Conservation (phyloP, 768 basidiomycete genomes). For the Sarcomyxa edulis region DNA sequence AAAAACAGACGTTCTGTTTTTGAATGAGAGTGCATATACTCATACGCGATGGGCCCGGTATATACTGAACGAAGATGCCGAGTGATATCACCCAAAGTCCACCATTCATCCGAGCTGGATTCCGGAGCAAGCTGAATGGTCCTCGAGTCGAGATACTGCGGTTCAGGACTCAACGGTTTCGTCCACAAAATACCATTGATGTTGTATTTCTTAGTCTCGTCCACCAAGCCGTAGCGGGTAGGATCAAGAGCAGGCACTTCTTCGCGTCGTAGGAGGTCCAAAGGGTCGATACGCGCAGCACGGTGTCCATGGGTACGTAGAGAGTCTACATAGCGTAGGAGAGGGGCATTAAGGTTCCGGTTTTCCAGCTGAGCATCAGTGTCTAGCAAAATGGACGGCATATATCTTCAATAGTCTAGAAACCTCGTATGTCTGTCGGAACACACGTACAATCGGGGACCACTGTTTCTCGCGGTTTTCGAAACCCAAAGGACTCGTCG, state of each 20-base stretch:
- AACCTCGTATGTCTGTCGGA: not conserved
- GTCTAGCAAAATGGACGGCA: slow-evolving; percentile 35
- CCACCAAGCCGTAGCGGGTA: slow-evolving; percentile 65
- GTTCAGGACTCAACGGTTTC: slow-evolving; percentile 30
- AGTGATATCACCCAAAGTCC: slow-evolving; percentile 69
- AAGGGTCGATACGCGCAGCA: slow-evolving; percentile 81
- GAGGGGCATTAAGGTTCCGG: slow-evolving; percentile 64
- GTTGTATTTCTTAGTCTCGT: slow-evolving; percentile 51
- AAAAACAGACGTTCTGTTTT: slow-evolving; percentile 90
- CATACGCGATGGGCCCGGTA: slow-evolving; percentile 83
- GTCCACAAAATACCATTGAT: slow-evolving; percentile 85
- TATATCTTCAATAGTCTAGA: too few species aligned
- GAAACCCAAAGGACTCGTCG: slow-evolving; percentile 76
- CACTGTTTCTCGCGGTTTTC: slow-evolving; percentile 54
- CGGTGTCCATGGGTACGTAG: slow-evolving; percentile 83
- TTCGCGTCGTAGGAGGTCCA: slow-evolving; percentile 84
- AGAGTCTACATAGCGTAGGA: slow-evolving; percentile 86
- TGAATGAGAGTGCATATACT: slow-evolving; percentile 86
- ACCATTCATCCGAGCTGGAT: slow-evolving; percentile 38
- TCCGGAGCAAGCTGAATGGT: slow-evolving; percentile 9
- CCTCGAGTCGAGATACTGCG: slow-evolving; percentile 14
- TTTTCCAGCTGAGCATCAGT: slow-evolving; percentile 61
- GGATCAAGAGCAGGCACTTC: slow-evolving; percentile 74
- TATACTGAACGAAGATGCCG: slow-evolving; percentile 69
- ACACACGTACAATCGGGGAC: slow-evolving; percentile 66